phyloP scores from a whole-genome alignment of 805 yeast genomes.

The Candida tallmaniae region DNA sequence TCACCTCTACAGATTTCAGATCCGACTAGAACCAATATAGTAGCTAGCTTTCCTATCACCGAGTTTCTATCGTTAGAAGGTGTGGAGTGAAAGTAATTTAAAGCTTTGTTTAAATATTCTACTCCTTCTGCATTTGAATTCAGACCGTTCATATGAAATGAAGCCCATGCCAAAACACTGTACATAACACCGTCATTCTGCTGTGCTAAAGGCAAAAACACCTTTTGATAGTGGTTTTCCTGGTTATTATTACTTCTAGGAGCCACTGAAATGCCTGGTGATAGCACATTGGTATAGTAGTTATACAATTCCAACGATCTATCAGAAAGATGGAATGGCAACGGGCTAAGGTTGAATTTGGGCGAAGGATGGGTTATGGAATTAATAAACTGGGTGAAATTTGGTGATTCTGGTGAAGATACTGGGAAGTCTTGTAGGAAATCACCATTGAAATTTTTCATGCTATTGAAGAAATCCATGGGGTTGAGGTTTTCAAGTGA shows the following conservation, averaged over 20 bases:
- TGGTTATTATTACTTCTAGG: constrained; percentile 36
- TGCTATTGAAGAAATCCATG: constrained; percentile 4
- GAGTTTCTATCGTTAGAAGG: constrained; percentile 24
- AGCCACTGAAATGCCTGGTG: constrained; percentile 42
- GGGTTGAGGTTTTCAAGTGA: not conserved
- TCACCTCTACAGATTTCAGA: constrained; percentile 84
- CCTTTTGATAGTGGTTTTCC: constrained; percentile 47
- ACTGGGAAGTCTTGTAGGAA: constrained; percentile 2
- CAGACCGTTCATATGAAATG: constrained; percentile 42
- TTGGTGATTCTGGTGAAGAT: constrained; percentile 1
- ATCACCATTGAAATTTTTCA: constrained; percentile 4
- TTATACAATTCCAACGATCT: constrained; percentile 31
- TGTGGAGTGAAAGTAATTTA: constrained; percentile 28
- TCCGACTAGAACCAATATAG: constrained; percentile 64
- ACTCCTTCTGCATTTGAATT: constrained; percentile 35
- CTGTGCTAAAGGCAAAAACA: constrained; percentile 54
- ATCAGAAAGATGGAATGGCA: constrained; percentile 2
- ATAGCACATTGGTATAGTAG: constrained; percentile 44
- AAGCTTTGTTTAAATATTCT: constrained; percentile 44
- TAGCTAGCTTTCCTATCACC: constrained; percentile 51
- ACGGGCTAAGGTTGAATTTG: constrained; percentile 6
- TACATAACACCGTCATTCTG: constrained; percentile 46
- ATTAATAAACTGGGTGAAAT: constrained; percentile 2
- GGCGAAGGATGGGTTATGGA: constrained; percentile 6
- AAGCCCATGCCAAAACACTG: constrained; percentile 53